Conservation (phyloP, 345 rosid species). For the Sonneratia caseolaris region DNA sequence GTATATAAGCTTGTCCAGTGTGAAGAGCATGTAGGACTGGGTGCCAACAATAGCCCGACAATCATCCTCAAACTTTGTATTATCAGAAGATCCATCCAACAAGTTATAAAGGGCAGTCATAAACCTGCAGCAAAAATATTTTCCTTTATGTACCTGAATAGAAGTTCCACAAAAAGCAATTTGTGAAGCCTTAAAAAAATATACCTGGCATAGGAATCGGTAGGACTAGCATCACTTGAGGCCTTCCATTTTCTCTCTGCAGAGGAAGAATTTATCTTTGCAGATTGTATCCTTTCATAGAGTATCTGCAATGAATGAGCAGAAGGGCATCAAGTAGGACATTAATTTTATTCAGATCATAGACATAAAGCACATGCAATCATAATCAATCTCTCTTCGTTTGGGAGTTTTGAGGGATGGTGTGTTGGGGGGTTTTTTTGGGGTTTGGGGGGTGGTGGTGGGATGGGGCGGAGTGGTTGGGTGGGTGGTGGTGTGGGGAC, state of each 20-base stretch:
- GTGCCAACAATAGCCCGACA: conserved; percentile 95
- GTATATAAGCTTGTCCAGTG: conserved; percentile 84
- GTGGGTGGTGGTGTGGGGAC: too few relatives aligned
- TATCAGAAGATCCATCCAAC: conserved; percentile 91
- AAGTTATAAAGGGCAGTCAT: conserved; percentile 84
- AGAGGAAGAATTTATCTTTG: conserved; percentile 82
- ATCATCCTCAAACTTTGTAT: conserved; percentile 90
- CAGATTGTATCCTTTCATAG: conserved; percentile 84
- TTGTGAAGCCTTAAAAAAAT: conserved; percentile 7
- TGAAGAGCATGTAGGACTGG: conserved; percentile 86
- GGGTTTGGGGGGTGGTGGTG: too few relatives aligned
- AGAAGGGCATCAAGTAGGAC: neutral
- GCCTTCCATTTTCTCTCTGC: conserved; percentile 86
- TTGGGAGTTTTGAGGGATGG: too few relatives aligned
- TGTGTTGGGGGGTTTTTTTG: too few relatives aligned
- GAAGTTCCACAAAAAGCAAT: neutral
- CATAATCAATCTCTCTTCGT: neutral
- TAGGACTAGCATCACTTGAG: conserved; percentile 52
- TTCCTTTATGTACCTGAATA: neutral
- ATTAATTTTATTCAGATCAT: too few relatives aligned
- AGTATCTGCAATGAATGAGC: conserved; percentile 39
- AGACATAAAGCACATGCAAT: neutral
- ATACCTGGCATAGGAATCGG: conserved; percentile 82
- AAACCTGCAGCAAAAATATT: conserved; percentile 41
- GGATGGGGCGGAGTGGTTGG: too few relatives aligned